phyloP scores from a whole-genome alignment of 257 asterid species.

The Thymus quinquecostatus region DNA sequence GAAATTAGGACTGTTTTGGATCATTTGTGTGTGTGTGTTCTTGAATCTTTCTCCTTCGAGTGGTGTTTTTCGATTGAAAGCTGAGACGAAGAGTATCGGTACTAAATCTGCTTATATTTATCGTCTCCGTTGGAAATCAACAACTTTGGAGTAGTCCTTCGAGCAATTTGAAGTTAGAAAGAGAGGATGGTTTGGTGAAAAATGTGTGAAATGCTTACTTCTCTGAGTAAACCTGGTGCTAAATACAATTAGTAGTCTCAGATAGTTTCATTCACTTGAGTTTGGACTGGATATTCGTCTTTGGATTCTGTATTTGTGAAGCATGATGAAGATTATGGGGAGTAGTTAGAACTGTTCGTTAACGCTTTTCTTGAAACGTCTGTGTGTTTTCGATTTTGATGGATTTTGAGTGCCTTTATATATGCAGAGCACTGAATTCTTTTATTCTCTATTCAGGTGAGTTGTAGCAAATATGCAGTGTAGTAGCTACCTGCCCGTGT shows the following conservation, averaged over 20 bases:
- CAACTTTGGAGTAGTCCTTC: neutral
- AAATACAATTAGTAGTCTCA: too few relatives aligned
- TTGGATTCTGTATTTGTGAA: neutral
- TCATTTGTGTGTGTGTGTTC: neutral
- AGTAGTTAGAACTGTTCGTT: neutral
- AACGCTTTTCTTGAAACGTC: neutral
- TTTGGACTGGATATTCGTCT: neutral
- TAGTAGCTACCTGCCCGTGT: slow-evolving; percentile 42
- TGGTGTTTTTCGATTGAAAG: neutral
- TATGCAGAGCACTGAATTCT: slow-evolving; percentile 15
- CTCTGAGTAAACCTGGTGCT: neutral
- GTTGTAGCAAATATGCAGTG: slow-evolving; percentile 57
- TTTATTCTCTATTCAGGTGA: slow-evolving; percentile 31
- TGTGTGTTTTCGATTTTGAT: neutral
- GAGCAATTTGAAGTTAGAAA: slow-evolving; percentile 4
- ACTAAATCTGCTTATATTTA: neutral
- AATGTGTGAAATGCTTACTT: slow-evolving; percentile 1
- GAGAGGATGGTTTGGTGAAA: neutral
- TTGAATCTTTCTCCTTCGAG: slow-evolving; percentile 5
- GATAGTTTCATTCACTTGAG: neutral
- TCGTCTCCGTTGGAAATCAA: neutral
- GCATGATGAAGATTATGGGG: neutral
- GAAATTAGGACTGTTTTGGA: slow-evolving; percentile 15
- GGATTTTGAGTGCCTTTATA: neutral
- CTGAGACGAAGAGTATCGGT: neutral